phyloP scores from a whole-genome alignment of 176 grass and related monocot species.

The Avena sativa region DNA sequence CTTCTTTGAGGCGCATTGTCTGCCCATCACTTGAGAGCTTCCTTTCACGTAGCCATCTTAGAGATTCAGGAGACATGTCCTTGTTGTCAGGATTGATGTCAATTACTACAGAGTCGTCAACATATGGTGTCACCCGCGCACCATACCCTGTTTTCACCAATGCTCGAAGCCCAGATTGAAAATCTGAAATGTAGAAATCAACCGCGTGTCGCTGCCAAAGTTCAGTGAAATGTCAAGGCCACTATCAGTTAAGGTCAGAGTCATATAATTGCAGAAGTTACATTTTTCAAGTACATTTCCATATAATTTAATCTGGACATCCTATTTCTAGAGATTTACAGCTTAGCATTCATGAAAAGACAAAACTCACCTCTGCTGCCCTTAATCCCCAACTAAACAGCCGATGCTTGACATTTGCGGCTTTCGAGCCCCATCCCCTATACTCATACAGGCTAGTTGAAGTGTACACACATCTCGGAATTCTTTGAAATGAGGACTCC shows the following conservation, averaged over 20 bases:
- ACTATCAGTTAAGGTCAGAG: neutral
- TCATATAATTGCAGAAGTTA: conserved; percentile 5
- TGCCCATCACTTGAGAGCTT: conserved; percentile 87
- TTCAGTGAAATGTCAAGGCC: conserved; percentile 25
- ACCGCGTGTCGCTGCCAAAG: conserved; percentile 75
- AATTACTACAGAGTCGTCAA: conserved; percentile 85
- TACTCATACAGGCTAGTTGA: conserved; percentile 91
- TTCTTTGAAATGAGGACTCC: conserved; percentile 91
- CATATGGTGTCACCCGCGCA: conserved; percentile 73
- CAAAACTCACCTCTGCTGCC: conserved; percentile 75
- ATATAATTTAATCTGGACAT: too few species aligned
- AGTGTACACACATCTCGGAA: conserved; percentile 98
- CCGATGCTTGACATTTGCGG: conserved; percentile 70
- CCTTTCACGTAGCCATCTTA: conserved; percentile 81
- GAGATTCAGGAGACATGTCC: conserved; percentile 88
- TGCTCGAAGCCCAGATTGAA: conserved; percentile 96
- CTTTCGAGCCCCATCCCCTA: conserved; percentile 93
- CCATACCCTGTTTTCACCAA: conserved; percentile 91
- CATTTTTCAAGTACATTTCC: neutral
- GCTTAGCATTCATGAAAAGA: conserved; percentile 9
- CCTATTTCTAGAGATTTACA: neutral
- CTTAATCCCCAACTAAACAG: conserved; percentile 90
- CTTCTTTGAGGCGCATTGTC: conserved; percentile 97
- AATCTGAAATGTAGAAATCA: conserved; percentile 99
- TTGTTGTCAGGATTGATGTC: conserved; percentile 93